Base-by-base conservation (phyloP, 805 yeast genomes). In the Torulaspora gathmanii region DNA sequence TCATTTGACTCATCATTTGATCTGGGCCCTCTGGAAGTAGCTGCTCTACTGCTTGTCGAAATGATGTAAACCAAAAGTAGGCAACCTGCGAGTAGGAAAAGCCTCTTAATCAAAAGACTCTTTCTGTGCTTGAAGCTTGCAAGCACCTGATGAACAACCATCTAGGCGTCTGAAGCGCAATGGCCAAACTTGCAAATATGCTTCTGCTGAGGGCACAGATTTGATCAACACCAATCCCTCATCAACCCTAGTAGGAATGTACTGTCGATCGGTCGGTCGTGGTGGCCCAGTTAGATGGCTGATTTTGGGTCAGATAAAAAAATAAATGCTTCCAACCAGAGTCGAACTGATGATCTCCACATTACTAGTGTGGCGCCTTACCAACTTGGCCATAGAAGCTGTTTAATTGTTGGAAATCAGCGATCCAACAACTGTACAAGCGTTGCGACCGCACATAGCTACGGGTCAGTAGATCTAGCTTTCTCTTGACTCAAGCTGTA, bases 311-410 rank as follows among this genome's bases (percentile, higher is more conserved):
- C n/a, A n/a, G n/a, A n/a, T n/a, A n/a, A 42, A 41, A 41, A 41
- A 41, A 41, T 19, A 34, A 19, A 33, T 77, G 82, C 82, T 79
- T 72, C 78, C 78, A 78, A 76, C 78, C 83, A 77, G 83, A 78
- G 70, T 79, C 74, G 83, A 79, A 78, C 83, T 78, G 83, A 81
- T 79, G 86, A 80, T 82, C 86, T 80, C 80, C 79, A 81, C 86
- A 82, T 82, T 81, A 82, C 86, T 80, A 81, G 86, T 81, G 86
- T 82, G 80, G 80, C 86, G 86, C 87, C 84, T 82, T 80, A 81
- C 86, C 86, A 79, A 71, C 77, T 74, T 73, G 78, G 79, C 79
- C 78, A 74, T 73, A 73, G 69, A 72, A 74, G 77, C 76, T 43
- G 10, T 26, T 33, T 27, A 33, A 36, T 37, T 11, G 16, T 13